Evolutionary conservation across 2,329 filamentous ascomycete genomes (phyloP), one percentile per base, ranked within the genome.

Genomic region (Sarocladium brachiariae): DNA sequence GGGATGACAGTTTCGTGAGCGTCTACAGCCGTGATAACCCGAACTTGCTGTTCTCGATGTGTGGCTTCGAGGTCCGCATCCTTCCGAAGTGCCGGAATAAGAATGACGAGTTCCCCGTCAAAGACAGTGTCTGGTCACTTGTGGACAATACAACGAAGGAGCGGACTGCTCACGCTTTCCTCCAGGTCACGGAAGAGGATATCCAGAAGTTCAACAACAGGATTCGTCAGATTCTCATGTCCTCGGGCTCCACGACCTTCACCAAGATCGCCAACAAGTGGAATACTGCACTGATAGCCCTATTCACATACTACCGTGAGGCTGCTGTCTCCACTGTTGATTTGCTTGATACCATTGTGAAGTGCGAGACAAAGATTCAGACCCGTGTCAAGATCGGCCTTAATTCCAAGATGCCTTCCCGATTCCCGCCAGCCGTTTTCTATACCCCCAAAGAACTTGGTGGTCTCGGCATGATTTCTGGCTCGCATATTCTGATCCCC

Each of bases 191-290:
- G 0, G 92, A 97, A 62, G 93, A 97, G 64, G 93, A 99, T 63
- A 92, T 99, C 46, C 87, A 92, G 57, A 97, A 97, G 69, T 99
- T 99, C 77, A 99, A 99, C 71, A 99, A 99, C 68, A 85, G 95
- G 37, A 99, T 99, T 63, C 84, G 93, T 53, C 93, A 99, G 63
- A 99, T 99, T 64, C 77, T 99, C 51, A 99, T 99, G 93, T 97
- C 92, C 10, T 97, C 93, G 52, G 95, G 93, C n/a, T 96, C 89
- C 4, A 99, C 93, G 0, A 99, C 93, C 0, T 99, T 99, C 71
- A 99, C 93, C 41, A 99, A 99, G 78, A 99, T 99, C 63, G 93
- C 95, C 43, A 99, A 99, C 72, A 99, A 99, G 72, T 99, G 95
- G 93, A 99, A 99, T 70, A 99, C 93, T 0, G 93, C 89, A 1